These are phyloP conservation scores for Paramecium tetraurelia DNA, from an alignment of 73 alveolate genomes.

Conservation along the genomic window DNA sequence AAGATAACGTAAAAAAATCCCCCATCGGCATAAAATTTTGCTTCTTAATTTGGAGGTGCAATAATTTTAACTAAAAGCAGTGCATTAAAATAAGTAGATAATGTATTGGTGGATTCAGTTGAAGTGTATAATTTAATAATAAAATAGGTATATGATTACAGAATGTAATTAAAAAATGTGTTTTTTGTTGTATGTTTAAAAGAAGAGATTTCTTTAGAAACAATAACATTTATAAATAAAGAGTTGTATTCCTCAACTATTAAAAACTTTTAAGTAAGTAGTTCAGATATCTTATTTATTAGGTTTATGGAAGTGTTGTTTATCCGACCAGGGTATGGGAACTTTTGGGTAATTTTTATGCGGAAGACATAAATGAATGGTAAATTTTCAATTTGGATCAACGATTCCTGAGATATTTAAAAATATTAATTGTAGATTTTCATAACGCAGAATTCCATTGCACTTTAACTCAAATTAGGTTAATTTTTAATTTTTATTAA, in stretches of 20 bases:
- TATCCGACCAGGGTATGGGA: constrained; percentile 34
- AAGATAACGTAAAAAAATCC: neutral
- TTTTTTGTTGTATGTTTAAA: neutral
- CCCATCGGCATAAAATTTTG: constrained; percentile 5
- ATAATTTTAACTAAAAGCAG: neutral
- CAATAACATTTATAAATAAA: neutral
- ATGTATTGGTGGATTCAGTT: neutral
- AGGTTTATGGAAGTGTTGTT: neutral
- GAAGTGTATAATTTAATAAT: neutral
- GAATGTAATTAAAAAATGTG: neutral
- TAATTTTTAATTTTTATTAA: neutral
- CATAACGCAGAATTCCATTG: neutral
- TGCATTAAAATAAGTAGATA: neutral
- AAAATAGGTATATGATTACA: neutral
- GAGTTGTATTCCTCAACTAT: too few species aligned
- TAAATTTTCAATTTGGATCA: neutral
- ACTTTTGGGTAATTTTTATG: neutral
- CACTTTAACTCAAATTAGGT: constrained; percentile 11
- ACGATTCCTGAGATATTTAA: neutral
- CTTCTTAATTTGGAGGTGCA: constrained; percentile 13
- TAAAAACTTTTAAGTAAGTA: too few species aligned
- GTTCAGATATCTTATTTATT: too few species aligned
- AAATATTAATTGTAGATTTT: neutral
- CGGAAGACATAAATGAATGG: constrained; percentile 13
- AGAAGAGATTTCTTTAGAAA: constrained; percentile 23